Percentiles rank a stretch among this genome's conserved stretches.
Conservation (phyloP, 2,329 filamentous ascomycete species). For the Boeremia exigua region DNA sequence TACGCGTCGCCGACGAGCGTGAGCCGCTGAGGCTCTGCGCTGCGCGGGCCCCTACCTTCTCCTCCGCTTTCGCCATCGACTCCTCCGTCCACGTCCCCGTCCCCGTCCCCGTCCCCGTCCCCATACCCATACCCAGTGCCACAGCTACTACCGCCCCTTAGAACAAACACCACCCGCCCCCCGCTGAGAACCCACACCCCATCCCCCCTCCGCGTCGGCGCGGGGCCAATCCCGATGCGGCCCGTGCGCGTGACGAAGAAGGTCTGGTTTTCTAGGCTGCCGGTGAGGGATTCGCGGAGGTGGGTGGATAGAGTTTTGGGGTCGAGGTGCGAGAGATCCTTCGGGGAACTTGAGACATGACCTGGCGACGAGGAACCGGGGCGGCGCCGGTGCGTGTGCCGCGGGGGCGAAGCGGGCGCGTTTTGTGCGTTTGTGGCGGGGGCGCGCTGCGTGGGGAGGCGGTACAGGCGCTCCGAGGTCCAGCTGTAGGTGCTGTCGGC, state of each 20-base stretch:
- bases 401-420: no score
- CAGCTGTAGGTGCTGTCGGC: no score
- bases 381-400: no score
- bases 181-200: slow-evolving; percentile 17
- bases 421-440: no score
- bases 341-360: no score
- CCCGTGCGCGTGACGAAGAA: slow-evolving; percentile 21
- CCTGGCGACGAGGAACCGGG: no score
- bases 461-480: neutral
- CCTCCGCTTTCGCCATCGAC: no score
- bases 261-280: slow-evolving; percentile 13
- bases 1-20: slow-evolving; percentile 19
- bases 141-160: neutral
- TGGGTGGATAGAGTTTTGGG: neutral
- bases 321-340: neutral
- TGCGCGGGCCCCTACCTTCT: no score
- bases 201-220: slow-evolving; percentile 2
- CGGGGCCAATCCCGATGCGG: slow-evolving; percentile 21
- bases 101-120: no score
- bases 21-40: no score
- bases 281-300: slow-evolving; percentile 5
- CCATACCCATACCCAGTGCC: no score
- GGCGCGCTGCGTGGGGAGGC: neutral
- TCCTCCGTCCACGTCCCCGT: no score
- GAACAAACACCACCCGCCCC: slow-evolving; percentile 17